Conservation (phyloP, 805 yeast genomes). For the Candida ipomoeae region DNA sequence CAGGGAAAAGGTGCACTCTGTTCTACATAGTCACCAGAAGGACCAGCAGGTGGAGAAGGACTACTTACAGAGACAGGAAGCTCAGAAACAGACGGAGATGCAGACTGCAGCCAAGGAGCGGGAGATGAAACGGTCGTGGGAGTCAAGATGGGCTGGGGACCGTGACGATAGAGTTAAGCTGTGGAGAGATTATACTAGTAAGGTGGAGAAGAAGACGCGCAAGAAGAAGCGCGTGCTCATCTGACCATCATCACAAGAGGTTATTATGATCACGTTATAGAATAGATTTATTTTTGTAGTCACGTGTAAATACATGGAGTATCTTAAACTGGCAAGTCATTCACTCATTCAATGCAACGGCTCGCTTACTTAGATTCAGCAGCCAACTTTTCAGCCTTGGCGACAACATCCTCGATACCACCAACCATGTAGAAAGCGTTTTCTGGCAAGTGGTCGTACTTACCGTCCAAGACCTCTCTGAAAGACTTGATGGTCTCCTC, state of each 20-base stretch:
- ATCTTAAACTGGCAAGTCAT: constrained; percentile 20
- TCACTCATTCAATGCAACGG: constrained; percentile 22
- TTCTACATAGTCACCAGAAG: constrained; percentile 37
- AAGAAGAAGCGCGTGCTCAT: constrained; percentile 35
- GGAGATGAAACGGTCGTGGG: constrained; percentile 27
- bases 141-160: constrained; percentile 56
- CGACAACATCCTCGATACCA: constrained; percentile 97
- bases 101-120: constrained; percentile 35
- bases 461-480: constrained; percentile 97
- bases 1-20: constrained; percentile 40
- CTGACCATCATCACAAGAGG: not conserved
- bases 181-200: constrained; percentile 53
- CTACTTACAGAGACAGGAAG: constrained; percentile 27
- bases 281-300: constrained; percentile 16
- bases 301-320: constrained; percentile 16
- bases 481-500: constrained; percentile 92
- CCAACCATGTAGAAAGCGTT: constrained; percentile 99
- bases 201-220: constrained; percentile 44
- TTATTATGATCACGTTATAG: constrained; percentile 8
- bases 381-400: constrained; percentile 99
- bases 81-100: constrained; percentile 20
- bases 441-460: constrained; percentile 98
- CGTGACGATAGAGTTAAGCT: constrained; percentile 53
- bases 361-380: constrained; percentile 69
- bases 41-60: constrained; percentile 25